Conservation (phyloP, 306 rosid genomes). For the Cicer cuneatum region DNA sequence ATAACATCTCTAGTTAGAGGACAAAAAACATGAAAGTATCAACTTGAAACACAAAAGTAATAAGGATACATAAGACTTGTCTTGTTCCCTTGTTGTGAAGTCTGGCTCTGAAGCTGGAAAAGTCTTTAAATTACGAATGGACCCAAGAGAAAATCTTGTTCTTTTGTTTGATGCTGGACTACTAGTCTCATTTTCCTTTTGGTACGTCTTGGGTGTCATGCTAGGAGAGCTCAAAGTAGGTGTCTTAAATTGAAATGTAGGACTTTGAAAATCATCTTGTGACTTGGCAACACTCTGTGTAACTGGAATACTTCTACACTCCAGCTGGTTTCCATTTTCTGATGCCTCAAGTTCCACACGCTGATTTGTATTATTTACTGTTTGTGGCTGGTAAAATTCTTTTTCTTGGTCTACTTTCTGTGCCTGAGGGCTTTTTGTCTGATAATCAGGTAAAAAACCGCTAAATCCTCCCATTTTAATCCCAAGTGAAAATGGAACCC, state of each 20-base stretch:
- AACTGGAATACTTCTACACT: slow-evolving; percentile 49
- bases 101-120: slow-evolving; percentile 52
- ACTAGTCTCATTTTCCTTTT: slow-evolving; percentile 40
- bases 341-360: slow-evolving; percentile 49
- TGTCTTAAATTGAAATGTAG: slow-evolving; percentile 62
- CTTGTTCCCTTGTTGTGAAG: slow-evolving; percentile 45
- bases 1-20: slow-evolving; percentile 41
- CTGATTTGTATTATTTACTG: slow-evolving; percentile 44
- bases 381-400: slow-evolving; percentile 52
- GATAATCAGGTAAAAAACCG: slow-evolving; percentile 50
- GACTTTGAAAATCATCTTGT: slow-evolving; percentile 63
- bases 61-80: slow-evolving; percentile 72
- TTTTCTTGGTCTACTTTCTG: slow-evolving; percentile 49
- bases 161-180: slow-evolving; percentile 54
- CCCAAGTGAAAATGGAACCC: slow-evolving; percentile 47
- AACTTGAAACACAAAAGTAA: slow-evolving; percentile 39
- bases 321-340: slow-evolving; percentile 51
- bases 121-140: slow-evolving; percentile 54
- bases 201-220: slow-evolving; percentile 57
- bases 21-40: slow-evolving; percentile 35
- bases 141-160: slow-evolving; percentile 52
- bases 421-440: slow-evolving; percentile 43
- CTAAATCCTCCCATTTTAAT: slow-evolving; percentile 45
- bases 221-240: slow-evolving; percentile 58
- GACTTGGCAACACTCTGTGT: slow-evolving; percentile 49